Conservation (phyloP, 1,284 basidiomycete species). For the Ustilago cynodontis region DNA sequence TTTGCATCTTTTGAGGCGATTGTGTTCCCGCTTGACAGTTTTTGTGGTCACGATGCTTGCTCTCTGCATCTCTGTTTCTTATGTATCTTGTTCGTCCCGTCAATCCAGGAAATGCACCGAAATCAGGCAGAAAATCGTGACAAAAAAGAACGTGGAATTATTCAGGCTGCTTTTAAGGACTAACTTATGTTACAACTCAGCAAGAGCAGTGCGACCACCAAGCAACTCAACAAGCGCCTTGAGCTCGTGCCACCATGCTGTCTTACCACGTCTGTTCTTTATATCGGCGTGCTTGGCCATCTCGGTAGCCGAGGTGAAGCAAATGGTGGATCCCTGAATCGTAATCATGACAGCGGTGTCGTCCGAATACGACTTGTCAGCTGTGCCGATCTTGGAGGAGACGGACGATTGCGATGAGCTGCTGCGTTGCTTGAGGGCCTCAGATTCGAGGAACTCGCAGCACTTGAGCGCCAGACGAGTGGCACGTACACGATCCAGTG, state of each 20-base stretch:
- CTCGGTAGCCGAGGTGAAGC: conserved; percentile 85
- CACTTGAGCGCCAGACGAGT: conserved; percentile 89
- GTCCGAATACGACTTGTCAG: conserved; percentile 49
- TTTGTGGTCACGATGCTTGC: background rate
- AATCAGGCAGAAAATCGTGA: background rate
- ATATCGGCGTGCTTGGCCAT: conserved; percentile 90
- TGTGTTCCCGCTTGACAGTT: background rate
- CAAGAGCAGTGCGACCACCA: conserved; percentile 55
- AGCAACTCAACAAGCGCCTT: conserved; percentile 62
- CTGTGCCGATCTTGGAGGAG: conserved; percentile 67
- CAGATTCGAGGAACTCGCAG: conserved; percentile 91
- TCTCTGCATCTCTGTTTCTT: too few relatives aligned
- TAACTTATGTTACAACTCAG: conserved; percentile 31
- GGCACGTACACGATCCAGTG: conserved; percentile 90
- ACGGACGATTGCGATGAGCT: conserved; percentile 37
- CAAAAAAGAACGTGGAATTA: background rate
- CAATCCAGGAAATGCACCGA: background rate
- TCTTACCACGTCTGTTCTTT: conserved; percentile 85
- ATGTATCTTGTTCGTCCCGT: background rate
- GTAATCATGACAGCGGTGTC: conserved; percentile 90
- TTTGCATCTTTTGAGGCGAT: conserved; percentile 40
- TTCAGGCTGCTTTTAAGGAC: background rate
- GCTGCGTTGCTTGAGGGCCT: conserved; percentile 73
- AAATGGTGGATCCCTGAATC: conserved; percentile 82
- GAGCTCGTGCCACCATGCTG: conserved; percentile 80